Evolutionary conservation across 2,329 filamentous ascomycete species (phyloP).

Genomic region (Aspergillus proliferans): DNA sequence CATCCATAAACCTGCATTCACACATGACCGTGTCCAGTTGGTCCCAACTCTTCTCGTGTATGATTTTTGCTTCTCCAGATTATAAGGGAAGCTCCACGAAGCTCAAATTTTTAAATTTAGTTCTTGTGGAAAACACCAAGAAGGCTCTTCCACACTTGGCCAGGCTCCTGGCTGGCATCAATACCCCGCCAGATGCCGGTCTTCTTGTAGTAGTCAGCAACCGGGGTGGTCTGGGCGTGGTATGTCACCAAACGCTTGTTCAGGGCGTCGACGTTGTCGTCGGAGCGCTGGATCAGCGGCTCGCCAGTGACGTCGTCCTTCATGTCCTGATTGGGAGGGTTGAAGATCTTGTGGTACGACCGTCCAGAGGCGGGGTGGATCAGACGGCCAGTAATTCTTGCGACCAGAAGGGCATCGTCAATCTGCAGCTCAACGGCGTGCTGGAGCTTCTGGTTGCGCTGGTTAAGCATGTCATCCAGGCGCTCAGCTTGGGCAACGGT

Average conservation of each 20-base stretch:
- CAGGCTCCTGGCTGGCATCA: conserved; percentile 92
- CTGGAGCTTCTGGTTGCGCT: conserved; percentile 75
- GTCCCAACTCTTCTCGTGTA: neutral
- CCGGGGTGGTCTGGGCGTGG: conserved; percentile 86
- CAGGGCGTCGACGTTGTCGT: conserved; percentile 93
- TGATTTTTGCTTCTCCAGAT: neutral
- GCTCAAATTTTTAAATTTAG: conserved; percentile 13
- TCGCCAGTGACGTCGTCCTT: conserved; percentile 96
- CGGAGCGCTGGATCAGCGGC: conserved; percentile 89
- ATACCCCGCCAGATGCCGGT: conserved; percentile 95
- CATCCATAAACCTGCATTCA: neutral
- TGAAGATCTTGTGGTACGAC: conserved; percentile 98
- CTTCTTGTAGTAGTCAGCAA: conserved; percentile 94
- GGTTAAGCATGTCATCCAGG: conserved; percentile 82
- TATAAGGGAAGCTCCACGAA: neutral
- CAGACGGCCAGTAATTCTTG: conserved; percentile 92
- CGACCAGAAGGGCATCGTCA: conserved; percentile 86
- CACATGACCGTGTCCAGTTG: neutral
- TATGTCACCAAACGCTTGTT: conserved; percentile 93
- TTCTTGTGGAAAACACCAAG: conserved; percentile 72
- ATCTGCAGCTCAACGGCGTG: conserved; percentile 97
- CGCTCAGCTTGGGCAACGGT: conserved; percentile 93
- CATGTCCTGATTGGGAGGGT: conserved; percentile 90
- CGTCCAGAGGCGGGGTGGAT: conserved; percentile 94
- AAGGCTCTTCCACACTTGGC: conserved; percentile 90